Conservation (phyloP, 2,329 filamentous ascomycete species). For the Diaporthe ampelina region DNA sequence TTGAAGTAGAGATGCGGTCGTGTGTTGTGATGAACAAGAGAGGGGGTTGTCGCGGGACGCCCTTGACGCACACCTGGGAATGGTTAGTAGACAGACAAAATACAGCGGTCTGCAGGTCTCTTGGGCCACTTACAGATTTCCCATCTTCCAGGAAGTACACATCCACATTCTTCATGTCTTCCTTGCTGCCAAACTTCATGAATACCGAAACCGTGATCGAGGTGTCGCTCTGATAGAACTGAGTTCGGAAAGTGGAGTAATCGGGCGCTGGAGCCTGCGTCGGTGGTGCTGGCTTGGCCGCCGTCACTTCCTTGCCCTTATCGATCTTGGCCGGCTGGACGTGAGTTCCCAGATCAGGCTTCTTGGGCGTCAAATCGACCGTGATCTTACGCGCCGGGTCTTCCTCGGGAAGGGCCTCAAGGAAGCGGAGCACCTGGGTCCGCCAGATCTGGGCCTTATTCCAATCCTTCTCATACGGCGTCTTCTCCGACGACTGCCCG, state of each 20-base stretch:
- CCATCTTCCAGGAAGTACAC: not conserved
- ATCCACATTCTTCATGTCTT: conserved; percentile 44
- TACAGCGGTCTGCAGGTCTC: too few relatives aligned
- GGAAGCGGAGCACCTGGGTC: conserved; percentile 59
- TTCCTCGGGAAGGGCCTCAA: conserved; percentile 60
- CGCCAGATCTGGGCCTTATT: conserved; percentile 62
- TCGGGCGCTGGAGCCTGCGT: conserved; percentile 1
- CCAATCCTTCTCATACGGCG: conserved; percentile 49
- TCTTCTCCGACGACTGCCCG: conserved; percentile 41
- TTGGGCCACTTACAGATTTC: not conserved
- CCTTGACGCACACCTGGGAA: not conserved
- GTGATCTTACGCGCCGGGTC: conserved; percentile 63
- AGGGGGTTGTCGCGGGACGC: conserved; percentile 33
- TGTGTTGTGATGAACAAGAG: conserved; percentile 43
- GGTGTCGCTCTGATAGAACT: conserved; percentile 58
- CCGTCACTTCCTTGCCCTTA: not conserved
- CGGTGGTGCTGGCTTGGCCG: too few relatives aligned
- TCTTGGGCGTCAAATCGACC: conserved; percentile 52
- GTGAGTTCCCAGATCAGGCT: conserved; percentile 34
- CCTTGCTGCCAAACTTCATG: conserved; percentile 54
- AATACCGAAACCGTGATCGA: conserved; percentile 56
- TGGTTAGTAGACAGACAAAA: not conserved
- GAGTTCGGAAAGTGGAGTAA: conserved; percentile 50
- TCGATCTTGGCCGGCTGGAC: conserved; percentile 27
- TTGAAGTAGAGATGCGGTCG: conserved; percentile 45